phyloP scores from a whole-genome alignment of 1,139 yeast genomes.

The Candida labiduridarum region DNA sequence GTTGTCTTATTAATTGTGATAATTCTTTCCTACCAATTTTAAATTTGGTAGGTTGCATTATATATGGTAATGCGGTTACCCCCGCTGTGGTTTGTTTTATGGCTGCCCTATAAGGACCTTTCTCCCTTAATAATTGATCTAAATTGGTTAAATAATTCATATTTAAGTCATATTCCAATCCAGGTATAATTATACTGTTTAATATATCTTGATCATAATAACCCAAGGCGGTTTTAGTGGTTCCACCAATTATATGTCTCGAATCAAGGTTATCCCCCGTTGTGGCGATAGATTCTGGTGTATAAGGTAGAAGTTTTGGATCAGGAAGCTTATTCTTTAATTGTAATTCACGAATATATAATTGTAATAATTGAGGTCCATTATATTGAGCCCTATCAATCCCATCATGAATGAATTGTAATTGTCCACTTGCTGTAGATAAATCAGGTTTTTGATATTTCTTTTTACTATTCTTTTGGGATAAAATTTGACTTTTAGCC shows the following conservation, averaged over 20 bases:
- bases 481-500: conserved; percentile 1
- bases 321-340: conserved; percentile 28
- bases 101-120: conserved; percentile 42
- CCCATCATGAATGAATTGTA: conserved; percentile 13
- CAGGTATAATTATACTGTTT: conserved; percentile 38
- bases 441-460: not conserved
- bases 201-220: conserved; percentile 38
- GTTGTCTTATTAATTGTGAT: conserved; percentile 36
- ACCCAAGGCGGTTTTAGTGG: conserved; percentile 6
- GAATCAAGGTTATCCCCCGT: conserved; percentile 9
- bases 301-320: conserved; percentile 38
- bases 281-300: conserved; percentile 17
- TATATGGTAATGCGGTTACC: conserved; percentile 29
- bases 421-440: not conserved
- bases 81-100: conserved; percentile 37
- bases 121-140: conserved; percentile 25
- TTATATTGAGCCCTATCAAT: conserved; percentile 13
- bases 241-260: conserved; percentile 8
- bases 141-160: conserved; percentile 25
- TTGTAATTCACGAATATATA: conserved; percentile 35
- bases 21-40: conserved; percentile 24
- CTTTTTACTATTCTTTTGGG: not conserved
- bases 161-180: conserved; percentile 39
- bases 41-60: conserved; percentile 30
- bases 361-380: conserved; percentile 21